phyloP scores from a whole-genome alignment of 805 yeast species.

The Jamesozyma piceae region DNA sequence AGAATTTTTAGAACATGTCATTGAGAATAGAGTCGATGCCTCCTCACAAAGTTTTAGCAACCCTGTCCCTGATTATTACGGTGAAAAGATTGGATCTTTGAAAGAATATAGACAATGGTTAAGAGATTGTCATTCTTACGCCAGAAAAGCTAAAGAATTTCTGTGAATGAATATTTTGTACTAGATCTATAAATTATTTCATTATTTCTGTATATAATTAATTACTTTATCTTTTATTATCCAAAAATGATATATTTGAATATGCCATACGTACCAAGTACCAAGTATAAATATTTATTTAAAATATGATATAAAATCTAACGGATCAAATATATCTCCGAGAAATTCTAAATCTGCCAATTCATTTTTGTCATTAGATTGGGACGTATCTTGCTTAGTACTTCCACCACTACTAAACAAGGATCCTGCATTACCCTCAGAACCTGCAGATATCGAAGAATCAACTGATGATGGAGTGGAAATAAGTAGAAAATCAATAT shows the following conservation, averaged over 20 bases:
- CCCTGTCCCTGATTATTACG: constrained; percentile 98
- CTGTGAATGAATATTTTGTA: constrained; percentile 30
- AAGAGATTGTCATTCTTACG: constrained; percentile 86
- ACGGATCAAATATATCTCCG: constrained; percentile 22
- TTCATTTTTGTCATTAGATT: neutral
- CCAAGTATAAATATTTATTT: no score
- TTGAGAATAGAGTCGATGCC: constrained; percentile 82
- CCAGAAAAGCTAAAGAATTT: constrained; percentile 71
- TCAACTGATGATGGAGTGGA: neutral
- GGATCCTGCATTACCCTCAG: neutral
- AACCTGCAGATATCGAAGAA: neutral
- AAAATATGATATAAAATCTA: constrained; percentile 23
- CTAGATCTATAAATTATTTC: neutral
- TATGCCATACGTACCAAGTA: no score
- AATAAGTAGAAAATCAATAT: neutral
- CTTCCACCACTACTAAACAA: neutral
- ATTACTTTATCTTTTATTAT: neutral
- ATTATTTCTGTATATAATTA: neutral
- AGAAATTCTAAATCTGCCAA: constrained; percentile 9
- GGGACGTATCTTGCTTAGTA: neutral
- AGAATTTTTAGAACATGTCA: constrained; percentile 63
- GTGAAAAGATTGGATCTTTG: constrained; percentile 85
- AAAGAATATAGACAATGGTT: constrained; percentile 90
- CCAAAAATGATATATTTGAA: no score
- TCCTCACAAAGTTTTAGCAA: constrained; percentile 80